phyloP scores from a whole-genome alignment of 371 early-diverging fungal species.

The Conidiobolus incongruus region DNA sequence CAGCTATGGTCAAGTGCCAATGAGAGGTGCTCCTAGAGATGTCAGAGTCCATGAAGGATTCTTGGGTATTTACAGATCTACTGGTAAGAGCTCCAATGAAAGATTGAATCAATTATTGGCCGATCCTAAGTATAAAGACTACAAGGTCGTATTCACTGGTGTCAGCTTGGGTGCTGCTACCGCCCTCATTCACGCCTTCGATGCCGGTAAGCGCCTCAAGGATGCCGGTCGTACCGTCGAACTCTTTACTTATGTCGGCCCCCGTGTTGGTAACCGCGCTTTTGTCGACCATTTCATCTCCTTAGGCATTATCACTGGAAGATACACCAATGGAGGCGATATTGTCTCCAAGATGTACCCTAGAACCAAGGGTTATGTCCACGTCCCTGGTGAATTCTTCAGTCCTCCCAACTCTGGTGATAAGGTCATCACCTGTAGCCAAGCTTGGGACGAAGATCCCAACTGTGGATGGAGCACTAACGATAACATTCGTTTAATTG shows the following conservation, averaged over 20 bases:
- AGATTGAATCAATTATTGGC: not conserved
- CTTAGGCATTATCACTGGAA: not conserved
- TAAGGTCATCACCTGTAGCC: not conserved
- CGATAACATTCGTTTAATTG: too few species aligned
- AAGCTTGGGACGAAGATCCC: slow-evolving; percentile 1
- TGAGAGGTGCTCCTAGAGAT: not conserved
- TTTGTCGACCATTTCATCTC: not conserved
- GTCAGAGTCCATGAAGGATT: not conserved
- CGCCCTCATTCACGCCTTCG: too few species aligned
- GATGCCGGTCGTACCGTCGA: not conserved
- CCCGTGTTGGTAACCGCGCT: not conserved
- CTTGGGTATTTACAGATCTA: not conserved
- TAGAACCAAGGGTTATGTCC: not conserved
- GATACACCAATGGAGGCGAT: not conserved
- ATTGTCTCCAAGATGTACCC: not conserved
- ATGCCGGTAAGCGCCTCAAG: too few species aligned
- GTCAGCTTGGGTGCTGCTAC: not conserved
- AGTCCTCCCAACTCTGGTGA: too few species aligned
- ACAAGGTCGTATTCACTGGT: not conserved
- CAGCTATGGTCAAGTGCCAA: not conserved
- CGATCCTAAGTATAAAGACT: not conserved
- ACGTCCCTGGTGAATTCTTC: not conserved
- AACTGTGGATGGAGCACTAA: not conserved
- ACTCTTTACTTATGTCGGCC: not conserved
- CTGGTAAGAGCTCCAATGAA: too few species aligned